Conservation (phyloP, 225 moss, liverwort and hornwort genomes). For the Straminergon stramineum region DNA sequence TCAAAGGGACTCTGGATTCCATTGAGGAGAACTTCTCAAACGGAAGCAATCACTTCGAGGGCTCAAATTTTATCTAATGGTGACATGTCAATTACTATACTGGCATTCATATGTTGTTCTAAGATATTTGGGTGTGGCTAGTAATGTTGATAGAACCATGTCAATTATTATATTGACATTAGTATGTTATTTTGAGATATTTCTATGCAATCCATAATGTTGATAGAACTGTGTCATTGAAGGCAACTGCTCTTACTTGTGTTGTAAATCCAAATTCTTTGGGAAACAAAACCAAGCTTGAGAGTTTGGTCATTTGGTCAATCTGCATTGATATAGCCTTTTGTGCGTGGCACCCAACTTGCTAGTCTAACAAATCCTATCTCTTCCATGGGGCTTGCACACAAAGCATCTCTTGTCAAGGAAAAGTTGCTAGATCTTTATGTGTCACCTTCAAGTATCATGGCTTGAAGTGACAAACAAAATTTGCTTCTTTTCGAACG, state of each 20-base stretch:
- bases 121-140: too few species aligned
- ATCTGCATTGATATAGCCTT: background rate
- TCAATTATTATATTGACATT: background rate
- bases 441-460: background rate
- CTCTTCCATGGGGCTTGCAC: background rate
- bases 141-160: too few species aligned
- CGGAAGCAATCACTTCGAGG: too few species aligned
- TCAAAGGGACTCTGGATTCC: too few species aligned
- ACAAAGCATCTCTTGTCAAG: background rate
- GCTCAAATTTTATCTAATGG: too few species aligned
- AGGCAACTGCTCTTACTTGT: background rate
- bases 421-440: background rate
- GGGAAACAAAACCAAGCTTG: background rate
- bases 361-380: background rate
- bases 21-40: too few species aligned
- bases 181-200: background rate
- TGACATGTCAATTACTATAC: too few species aligned
- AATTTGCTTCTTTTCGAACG: background rate
- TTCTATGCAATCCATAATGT: accelerated
- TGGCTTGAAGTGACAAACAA: background rate
- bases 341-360: background rate
- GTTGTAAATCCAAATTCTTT: too few species aligned
- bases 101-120: too few species aligned
- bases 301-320: background rate
- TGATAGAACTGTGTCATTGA: background rate